These are phyloP conservation scores for Periconia sp. DNA, from an alignment of 2,329 filamentous ascomycete species.

Conservation along the genomic window DNA sequence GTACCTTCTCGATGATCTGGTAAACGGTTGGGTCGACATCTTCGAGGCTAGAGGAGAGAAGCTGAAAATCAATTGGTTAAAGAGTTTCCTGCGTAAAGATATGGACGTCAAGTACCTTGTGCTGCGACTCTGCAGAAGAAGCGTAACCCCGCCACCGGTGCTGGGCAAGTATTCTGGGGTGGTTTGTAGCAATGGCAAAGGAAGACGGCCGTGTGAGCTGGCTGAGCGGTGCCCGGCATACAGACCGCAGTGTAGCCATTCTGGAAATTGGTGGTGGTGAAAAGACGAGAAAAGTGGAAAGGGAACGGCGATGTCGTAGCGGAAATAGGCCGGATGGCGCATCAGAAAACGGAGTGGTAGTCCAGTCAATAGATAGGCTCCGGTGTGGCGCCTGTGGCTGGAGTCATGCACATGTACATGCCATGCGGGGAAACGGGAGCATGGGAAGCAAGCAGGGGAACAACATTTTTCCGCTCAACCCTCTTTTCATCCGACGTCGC, in stretches of 20 bases:
- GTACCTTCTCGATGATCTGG: slow-evolving; percentile 86
- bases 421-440: too few species aligned
- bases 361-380: neutral
- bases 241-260: slow-evolving; percentile 48
- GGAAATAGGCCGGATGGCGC: neutral
- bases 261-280: slow-evolving; percentile 7
- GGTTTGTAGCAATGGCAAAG: slow-evolving; percentile 31
- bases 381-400: neutral
- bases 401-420: too few species aligned
- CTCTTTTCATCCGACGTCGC: slow-evolving; percentile 10
- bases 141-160: slow-evolving; percentile 44
- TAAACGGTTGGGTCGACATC: slow-evolving; percentile 85
- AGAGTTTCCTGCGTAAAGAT: neutral
- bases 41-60: slow-evolving; percentile 77
- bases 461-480: neutral
- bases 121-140: slow-evolving; percentile 50
- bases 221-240: slow-evolving; percentile 43
- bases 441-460: neutral
- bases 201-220: slow-evolving; percentile 31
- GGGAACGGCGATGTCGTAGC: neutral
- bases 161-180: slow-evolving; percentile 29
- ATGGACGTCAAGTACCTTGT: slow-evolving; percentile 48
- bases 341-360: neutral
- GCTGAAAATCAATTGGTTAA: slow-evolving; percentile 49
- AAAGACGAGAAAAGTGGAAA: neutral